These are phyloP conservation scores for Penicillium soppii DNA, from an alignment of 495 filamentous ascomycete genomes.

Conservation along the genomic window DNA sequence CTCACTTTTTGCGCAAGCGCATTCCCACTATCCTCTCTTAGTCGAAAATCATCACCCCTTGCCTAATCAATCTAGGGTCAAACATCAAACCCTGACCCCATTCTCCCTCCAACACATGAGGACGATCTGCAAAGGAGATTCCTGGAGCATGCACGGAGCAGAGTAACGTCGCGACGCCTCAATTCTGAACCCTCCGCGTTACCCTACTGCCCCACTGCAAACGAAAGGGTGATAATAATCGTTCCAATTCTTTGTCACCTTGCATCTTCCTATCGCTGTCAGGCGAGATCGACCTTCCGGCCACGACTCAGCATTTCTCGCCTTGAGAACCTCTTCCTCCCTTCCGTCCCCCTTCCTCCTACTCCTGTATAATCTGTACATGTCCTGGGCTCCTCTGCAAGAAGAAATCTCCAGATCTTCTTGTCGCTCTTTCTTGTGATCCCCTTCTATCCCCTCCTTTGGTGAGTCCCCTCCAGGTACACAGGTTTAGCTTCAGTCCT, in stretches of 20 bases:
- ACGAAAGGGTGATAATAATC: conserved; percentile 35
- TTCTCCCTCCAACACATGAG: conserved; percentile 43
- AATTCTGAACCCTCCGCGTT: conserved; percentile 33
- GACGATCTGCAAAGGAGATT: conserved; percentile 46
- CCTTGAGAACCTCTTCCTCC: conserved; percentile 24
- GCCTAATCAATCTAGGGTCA: conserved; percentile 37
- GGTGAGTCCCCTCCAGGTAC: conserved; percentile 18
- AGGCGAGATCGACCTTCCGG: conserved; percentile 16
- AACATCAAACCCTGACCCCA: conserved; percentile 24
- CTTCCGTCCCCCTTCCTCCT: conserved; percentile 28
- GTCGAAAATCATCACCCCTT: conserved; percentile 33
- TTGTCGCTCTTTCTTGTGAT: conserved; percentile 13
- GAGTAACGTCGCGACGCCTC: conserved; percentile 40
- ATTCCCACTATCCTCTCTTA: conserved; percentile 34
- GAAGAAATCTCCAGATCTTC: conserved; percentile 13
- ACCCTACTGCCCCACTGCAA: conserved; percentile 27
- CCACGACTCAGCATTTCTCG: conserved; percentile 27
- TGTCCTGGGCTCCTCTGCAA: conserved; percentile 26
- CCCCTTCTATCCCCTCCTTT: conserved; percentile 26
- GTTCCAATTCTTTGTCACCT: conserved; percentile 39
- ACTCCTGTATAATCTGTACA: conserved; percentile 38
- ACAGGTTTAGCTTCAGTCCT: too few species aligned
- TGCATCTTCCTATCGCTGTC: conserved; percentile 30
- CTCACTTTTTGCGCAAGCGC: conserved; percentile 35
- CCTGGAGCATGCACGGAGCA: conserved; percentile 52